Conservation (phyloP, 164 flowering plant genomes). For the Kalanchoe fedtschenkoi region DNA sequence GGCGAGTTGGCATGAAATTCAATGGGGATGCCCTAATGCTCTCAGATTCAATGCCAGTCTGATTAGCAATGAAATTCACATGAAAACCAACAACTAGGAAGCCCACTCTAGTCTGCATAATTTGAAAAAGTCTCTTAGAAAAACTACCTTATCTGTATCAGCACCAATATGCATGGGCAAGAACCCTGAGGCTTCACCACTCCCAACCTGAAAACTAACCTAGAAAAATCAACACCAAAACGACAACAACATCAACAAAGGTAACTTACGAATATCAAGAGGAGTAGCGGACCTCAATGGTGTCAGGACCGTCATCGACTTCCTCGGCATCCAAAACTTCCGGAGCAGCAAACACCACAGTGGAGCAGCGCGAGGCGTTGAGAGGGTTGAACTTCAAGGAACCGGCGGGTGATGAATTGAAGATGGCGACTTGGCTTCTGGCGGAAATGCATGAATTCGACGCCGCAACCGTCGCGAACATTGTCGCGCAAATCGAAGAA, state of each 20-base stretch:
- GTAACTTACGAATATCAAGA: not conserved
- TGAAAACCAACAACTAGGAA: not conserved
- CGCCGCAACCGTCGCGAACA: slow-evolving; percentile 26
- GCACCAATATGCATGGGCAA: slow-evolving; percentile 28
- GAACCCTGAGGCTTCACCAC: slow-evolving; percentile 29
- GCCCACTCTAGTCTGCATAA: not conserved
- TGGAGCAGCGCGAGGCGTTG: slow-evolving; percentile 14
- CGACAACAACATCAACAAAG: slow-evolving; percentile 4
- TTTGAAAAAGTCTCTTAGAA: not conserved
- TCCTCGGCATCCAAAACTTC: slow-evolving; percentile 40
- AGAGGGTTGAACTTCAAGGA: slow-evolving; percentile 13
- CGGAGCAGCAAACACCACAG: slow-evolving; percentile 51
- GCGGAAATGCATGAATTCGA: slow-evolving; percentile 19
- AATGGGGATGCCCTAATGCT: too few relatives aligned
- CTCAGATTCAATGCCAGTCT: too few relatives aligned
- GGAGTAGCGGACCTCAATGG: slow-evolving; percentile 22
- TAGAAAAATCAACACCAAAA: not conserved
- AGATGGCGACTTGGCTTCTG: slow-evolving; percentile 18
- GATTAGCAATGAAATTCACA: too few relatives aligned
- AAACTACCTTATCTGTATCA: slow-evolving; percentile 48
- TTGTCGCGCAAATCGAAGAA: slow-evolving; percentile 36
- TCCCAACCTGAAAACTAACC: slow-evolving; percentile 25
- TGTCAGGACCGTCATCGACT: slow-evolving; percentile 19
- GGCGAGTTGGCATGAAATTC: too few relatives aligned
- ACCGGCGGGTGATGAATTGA: slow-evolving; percentile 18